A percentile compares a stretch with the other conserved stretches of the same genome.
Conservation (phyloP, 345 rosid genomes). For the Moricandia moricandioides region DNA sequence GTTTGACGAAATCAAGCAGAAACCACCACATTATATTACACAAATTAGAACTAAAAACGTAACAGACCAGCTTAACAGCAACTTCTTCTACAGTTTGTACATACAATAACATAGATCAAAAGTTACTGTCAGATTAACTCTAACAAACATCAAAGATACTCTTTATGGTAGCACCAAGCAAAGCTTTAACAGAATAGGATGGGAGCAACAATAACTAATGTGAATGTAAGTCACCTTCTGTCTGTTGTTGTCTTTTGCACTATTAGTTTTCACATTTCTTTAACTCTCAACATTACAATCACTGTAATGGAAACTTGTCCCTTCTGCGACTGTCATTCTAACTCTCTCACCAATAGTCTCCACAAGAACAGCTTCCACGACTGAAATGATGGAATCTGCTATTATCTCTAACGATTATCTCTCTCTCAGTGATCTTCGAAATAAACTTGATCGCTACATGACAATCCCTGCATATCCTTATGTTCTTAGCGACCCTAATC, state of each 20-base stretch:
- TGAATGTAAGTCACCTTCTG: constrained; percentile 21
- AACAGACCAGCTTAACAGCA: constrained; percentile 71
- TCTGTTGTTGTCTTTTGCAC: constrained; percentile 25
- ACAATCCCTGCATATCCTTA: constrained; percentile 65
- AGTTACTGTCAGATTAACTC: too few species aligned
- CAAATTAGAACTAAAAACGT: neutral
- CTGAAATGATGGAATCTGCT: constrained; percentile 77
- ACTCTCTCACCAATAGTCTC: constrained; percentile 69
- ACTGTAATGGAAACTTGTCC: neutral
- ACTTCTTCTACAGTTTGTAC: constrained; percentile 80
- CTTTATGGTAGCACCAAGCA: too few species aligned
- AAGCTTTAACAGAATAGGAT: too few species aligned
- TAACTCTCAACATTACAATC: neutral
- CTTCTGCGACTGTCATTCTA: too few species aligned
- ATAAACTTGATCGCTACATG: constrained; percentile 52
- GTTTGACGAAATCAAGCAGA: neutral
- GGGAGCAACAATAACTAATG: too few species aligned
- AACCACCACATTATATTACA: too few species aligned
- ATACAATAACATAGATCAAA: too few species aligned
- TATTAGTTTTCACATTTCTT: neutral
- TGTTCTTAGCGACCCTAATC: constrained; percentile 65
- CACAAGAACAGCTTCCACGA: constrained; percentile 68
- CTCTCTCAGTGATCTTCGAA: constrained; percentile 42
- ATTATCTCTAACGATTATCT: constrained; percentile 65
- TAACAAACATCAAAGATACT: too few species aligned